Percentiles rank a stretch among this genome's conserved stretches.
phyloP scores from a whole-genome alignment of 768 basidiomycete genomes.

The Leccinellum rugosiceps region DNA sequence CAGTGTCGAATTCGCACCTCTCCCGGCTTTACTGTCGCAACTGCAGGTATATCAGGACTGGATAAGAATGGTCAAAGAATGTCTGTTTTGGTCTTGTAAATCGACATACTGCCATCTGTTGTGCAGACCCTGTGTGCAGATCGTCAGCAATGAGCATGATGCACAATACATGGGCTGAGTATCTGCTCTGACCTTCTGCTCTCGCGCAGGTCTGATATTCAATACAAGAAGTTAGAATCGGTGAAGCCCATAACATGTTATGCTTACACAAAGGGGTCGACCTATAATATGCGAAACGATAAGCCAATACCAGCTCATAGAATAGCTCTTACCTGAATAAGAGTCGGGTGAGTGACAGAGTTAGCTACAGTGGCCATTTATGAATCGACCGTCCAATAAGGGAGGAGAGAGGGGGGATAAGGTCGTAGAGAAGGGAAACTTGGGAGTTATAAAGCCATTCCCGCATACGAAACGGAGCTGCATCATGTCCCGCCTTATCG shows the following conservation, averaged over 20 bases:
- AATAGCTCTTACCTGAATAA: conserved; percentile 45
- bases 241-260: background rate
- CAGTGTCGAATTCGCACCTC: conserved; percentile 33
- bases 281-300: conserved; percentile 32
- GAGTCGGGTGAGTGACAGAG: conserved; percentile 55
- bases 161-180: background rate
- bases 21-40: conserved; percentile 60
- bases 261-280: conserved; percentile 67
- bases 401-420: background rate
- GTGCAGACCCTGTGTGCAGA: conserved; percentile 48
- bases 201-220: conserved; percentile 37
- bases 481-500: conserved; percentile 10
- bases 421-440: background rate
- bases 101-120: conserved; percentile 70
- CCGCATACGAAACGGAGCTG: background rate
- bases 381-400: background rate
- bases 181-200: conserved; percentile 52
- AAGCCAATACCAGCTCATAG: background rate
- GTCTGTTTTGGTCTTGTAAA: background rate
- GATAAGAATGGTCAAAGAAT: background rate
- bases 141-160: background rate
- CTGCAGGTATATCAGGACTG: conserved; percentile 63
- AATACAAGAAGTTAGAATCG: background rate
- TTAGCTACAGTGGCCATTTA: conserved; percentile 61
- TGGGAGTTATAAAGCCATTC: conserved; percentile 3